Base-by-base conservation (phyloP, 805 yeast species). In the Saccharomycopsis sp. region DNA sequence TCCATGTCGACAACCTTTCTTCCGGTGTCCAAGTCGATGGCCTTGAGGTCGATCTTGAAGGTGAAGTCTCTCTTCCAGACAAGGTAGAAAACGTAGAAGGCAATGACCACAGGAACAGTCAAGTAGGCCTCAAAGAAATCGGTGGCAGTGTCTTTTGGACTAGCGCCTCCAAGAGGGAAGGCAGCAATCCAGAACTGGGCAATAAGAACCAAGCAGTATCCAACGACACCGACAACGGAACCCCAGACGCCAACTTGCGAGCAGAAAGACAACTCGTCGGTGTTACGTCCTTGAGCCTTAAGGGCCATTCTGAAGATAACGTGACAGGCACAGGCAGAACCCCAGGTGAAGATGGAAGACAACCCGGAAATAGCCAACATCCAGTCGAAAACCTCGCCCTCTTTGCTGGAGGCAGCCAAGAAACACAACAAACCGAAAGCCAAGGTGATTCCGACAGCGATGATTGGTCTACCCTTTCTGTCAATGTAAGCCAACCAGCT, bases 141-240 rank as follows among this genome's bases (percentile, higher is more conserved):
- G 46, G 70, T 65, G 7, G 89, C 87, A 67, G 72, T 75, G 55
- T 86, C 81, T 47, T 81, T 66, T 56, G 96, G 96, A 76, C 75
- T 86, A 46, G 86, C 72, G 5, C 59, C 74, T 14, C 82, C 82
- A 51, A 82, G 67, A 56, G 96, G 96, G 77, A 77, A 88, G 48
- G 87, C 72, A 4, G 94, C 91, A 59, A 85, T 77, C 89, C 92
- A 89, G 76, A 89, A 87, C 72, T 87, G 91, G 34, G 91, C 89
- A 57, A 80, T 73, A 60, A 90, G 74, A 61, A 89, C 83, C 57
- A 85, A 69, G 34, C 78, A 44, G 68, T 83, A 83, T 66, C 90
- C 71, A 24, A 71, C 58, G 16, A 80, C 66, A 56, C 94, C 95
- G 68, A 79, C 79, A 60, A 67, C 69, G 0, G 95, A 84, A 52